Conservation (phyloP, 306 rosid genomes). For the Benincasa hispida region DNA sequence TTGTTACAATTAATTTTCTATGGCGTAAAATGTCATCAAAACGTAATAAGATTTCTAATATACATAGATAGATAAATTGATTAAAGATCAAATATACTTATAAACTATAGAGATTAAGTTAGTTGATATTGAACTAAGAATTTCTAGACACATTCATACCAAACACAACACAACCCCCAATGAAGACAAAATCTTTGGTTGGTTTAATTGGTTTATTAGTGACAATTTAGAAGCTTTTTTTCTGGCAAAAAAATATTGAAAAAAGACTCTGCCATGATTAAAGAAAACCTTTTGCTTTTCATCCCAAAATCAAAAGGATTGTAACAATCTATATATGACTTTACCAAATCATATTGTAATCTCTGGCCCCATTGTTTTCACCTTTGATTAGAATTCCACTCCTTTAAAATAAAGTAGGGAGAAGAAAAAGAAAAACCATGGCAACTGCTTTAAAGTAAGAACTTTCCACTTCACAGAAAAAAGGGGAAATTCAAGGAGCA, state of each 20-base stretch:
- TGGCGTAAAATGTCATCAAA: too few relatives aligned
- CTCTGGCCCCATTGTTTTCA: background rate
- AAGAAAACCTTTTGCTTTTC: background rate
- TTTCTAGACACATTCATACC: background rate
- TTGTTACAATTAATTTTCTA: too few relatives aligned
- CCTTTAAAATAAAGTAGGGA: background rate
- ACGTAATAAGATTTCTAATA: too few relatives aligned
- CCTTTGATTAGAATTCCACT: background rate
- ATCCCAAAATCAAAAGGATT: background rate
- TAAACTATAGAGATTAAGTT: too few relatives aligned
- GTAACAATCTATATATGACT: background rate
- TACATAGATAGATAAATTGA: too few relatives aligned
- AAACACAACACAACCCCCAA: background rate
- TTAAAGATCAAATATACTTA: too few relatives aligned
- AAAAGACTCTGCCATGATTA: background rate
- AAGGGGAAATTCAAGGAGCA: background rate
- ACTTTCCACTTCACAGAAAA: slow-evolving; percentile 4
- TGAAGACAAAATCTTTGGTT: background rate
- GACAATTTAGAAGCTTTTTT: background rate
- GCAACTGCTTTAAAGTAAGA: background rate
- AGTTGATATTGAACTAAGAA: background rate
- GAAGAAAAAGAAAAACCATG: background rate
- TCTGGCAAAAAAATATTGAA: background rate
- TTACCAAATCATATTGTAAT: background rate
- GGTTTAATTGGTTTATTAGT: background rate